A percentile compares a stretch with the other conserved stretches of the same genome.
These are phyloP conservation scores for Cetraspora pellucida DNA, from an alignment of 192 early-diverging fungal species.

Conservation along the genomic window DNA sequence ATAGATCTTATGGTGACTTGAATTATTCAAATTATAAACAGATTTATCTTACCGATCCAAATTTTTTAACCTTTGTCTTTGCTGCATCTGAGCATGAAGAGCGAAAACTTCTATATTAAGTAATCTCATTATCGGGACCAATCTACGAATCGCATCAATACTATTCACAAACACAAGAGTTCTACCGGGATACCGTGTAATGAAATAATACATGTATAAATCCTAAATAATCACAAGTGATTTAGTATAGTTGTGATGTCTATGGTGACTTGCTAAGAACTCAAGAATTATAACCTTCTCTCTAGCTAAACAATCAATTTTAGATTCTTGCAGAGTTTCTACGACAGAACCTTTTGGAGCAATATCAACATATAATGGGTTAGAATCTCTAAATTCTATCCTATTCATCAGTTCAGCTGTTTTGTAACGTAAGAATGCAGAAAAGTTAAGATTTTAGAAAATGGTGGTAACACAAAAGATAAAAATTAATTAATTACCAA, in stretches of 20 bases:
- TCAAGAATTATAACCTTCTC: constrained; percentile 66
- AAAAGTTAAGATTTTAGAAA: neutral
- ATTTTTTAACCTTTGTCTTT: constrained; percentile 91
- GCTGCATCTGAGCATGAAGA: constrained; percentile 96
- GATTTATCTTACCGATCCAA: constrained; percentile 64
- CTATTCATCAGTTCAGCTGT: constrained; percentile 73
- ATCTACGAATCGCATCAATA: constrained; percentile 88
- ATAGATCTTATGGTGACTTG: neutral
- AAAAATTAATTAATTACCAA: constrained; percentile 4
- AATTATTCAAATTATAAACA: neutral
- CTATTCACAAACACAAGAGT: constrained; percentile 96
- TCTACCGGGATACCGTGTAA: constrained; percentile 82
- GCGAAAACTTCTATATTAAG: constrained; percentile 74
- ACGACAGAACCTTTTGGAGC: constrained; percentile 69
- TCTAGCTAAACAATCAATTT: constrained; percentile 80
- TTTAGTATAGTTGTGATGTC: neutral
- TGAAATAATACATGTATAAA: constrained; percentile 84
- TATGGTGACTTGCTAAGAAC: neutral
- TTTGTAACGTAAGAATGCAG: neutral
- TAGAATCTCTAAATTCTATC: constrained; percentile 73
- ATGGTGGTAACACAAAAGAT: too few species aligned
- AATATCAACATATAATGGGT: constrained; percentile 80
- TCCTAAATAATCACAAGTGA: constrained; percentile 43
- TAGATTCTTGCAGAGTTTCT: constrained; percentile 70
- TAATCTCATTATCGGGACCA: constrained; percentile 81